phyloP scores from a whole-genome alignment of 331 rosid species.

The Pyrus hybrid region DNA sequence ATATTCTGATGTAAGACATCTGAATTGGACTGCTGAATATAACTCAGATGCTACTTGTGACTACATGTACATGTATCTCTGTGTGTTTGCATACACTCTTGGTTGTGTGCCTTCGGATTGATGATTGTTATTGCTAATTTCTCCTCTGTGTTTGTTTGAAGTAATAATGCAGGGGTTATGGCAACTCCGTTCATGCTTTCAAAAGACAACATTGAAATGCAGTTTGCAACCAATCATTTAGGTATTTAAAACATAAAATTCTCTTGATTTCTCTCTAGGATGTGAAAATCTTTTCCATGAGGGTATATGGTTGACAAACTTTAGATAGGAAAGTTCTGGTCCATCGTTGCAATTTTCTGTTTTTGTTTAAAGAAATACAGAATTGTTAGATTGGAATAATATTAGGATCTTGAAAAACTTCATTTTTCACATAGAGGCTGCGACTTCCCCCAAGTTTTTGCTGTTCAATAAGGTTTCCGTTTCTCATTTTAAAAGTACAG shows the following conservation, averaged over 20 bases:
- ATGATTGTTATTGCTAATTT: neutral
- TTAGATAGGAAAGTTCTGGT: neutral
- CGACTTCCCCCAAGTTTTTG: too few species aligned
- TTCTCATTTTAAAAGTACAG: too few species aligned
- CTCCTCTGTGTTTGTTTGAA: constrained; percentile 31
- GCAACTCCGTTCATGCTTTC: constrained; percentile 82
- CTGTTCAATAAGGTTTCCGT: too few species aligned
- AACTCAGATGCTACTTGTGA: neutral
- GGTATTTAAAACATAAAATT: constrained; percentile 31
- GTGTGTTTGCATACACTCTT: neutral
- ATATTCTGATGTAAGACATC: constrained; percentile 61
- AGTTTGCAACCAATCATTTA: constrained; percentile 91
- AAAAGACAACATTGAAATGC: constrained; percentile 70
- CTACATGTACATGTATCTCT: neutral
- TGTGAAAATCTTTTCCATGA: neutral
- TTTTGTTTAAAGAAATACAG: constrained; percentile 9
- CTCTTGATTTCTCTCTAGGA: neutral
- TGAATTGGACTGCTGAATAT: neutral
- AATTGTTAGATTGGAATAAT: neutral
- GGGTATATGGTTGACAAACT: neutral
- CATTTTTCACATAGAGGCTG: too few species aligned
- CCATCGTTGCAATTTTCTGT: neutral
- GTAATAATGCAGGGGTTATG: constrained; percentile 94
- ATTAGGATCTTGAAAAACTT: neutral
- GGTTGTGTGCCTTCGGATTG: neutral